Percentiles rank a stretch among this genome's conserved stretches.
Evolutionary conservation across 768 basidiomycete genomes (phyloP).

Genomic region (Auricularia auricula-judae): DNA sequence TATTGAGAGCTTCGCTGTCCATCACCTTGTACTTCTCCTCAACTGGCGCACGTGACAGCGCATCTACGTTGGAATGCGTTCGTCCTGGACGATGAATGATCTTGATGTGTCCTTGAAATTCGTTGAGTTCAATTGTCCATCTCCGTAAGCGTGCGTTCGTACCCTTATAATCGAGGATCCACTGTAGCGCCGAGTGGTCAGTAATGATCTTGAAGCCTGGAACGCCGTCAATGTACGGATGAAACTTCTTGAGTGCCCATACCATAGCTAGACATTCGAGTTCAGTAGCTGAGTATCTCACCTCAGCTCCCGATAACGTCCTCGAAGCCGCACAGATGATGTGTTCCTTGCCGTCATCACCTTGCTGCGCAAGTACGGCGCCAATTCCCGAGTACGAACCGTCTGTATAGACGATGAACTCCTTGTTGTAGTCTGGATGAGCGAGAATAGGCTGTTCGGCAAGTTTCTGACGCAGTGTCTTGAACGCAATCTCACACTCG

Average conservation of each 20-base stretch:
- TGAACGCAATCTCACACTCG: background rate
- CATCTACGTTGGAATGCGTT: background rate
- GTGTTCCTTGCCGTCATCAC: background rate
- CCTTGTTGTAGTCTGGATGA: background rate
- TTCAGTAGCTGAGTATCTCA: background rate
- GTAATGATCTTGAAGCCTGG: background rate
- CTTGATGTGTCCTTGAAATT: background rate
- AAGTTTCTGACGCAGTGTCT: background rate
- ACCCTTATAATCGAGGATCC: background rate
- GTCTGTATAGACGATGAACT: background rate
- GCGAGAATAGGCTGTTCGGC: background rate
- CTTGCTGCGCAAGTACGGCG: background rate
- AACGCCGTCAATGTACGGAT: background rate
- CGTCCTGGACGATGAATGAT: background rate
- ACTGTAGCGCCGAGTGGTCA: background rate
- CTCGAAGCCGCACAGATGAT: background rate
- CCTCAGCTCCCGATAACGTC: background rate
- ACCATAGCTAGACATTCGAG: background rate
- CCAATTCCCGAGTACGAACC: background rate
- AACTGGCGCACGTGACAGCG: too few relatives aligned
- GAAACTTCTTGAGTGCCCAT: background rate
- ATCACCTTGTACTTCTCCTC: too few relatives aligned
- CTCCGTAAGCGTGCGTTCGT: background rate
- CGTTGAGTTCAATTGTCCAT: background rate
- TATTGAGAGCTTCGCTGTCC: too few relatives aligned